Evolutionary conservation across 805 yeast species (phyloP).

Genomic region (Nakazawaea populi): DNA sequence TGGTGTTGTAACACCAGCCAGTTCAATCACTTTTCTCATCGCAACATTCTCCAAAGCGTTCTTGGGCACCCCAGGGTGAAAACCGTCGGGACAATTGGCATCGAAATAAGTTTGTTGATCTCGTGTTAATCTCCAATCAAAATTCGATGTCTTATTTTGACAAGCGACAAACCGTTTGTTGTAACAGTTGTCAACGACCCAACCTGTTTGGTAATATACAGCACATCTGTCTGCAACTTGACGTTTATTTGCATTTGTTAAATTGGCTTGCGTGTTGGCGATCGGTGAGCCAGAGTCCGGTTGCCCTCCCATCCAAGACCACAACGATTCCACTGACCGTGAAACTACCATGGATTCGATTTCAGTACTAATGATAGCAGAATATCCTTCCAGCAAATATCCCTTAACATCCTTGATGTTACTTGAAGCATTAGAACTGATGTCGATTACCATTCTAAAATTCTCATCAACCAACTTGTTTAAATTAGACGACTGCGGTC

Average conservation of each 20-base stretch:
- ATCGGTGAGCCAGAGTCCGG: conserved; percentile 30
- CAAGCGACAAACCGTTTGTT: conserved; percentile 50
- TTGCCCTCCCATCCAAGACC: conserved; percentile 73
- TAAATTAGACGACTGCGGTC: no score
- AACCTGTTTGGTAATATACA: conserved; percentile 33
- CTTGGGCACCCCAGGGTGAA: conserved; percentile 39
- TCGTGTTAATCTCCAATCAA: conserved; percentile 36
- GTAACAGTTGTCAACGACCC: conserved; percentile 68
- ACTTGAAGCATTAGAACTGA: conserved; percentile 28
- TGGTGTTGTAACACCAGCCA: conserved; percentile 24
- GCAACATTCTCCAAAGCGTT: conserved; percentile 40
- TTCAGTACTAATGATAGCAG: conserved; percentile 53
- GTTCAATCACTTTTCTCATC: conserved; percentile 17
- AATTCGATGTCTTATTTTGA: conserved; percentile 30
- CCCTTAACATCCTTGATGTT: conserved; percentile 28
- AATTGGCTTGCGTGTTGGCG: conserved; percentile 4
- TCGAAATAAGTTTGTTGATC: conserved; percentile 38
- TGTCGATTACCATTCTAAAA: conserved; percentile 22
- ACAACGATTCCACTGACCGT: conserved; percentile 34
- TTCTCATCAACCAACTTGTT: background rate
- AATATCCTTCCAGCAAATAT: conserved; percentile 50
- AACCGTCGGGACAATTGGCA: conserved; percentile 31
- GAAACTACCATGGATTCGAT: conserved; percentile 14
- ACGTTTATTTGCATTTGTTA: background rate
- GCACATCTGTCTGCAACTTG: conserved; percentile 40